Conservation (phyloP, 2,329 filamentous ascomycete species). For the Nigrospora sphaerica region DNA sequence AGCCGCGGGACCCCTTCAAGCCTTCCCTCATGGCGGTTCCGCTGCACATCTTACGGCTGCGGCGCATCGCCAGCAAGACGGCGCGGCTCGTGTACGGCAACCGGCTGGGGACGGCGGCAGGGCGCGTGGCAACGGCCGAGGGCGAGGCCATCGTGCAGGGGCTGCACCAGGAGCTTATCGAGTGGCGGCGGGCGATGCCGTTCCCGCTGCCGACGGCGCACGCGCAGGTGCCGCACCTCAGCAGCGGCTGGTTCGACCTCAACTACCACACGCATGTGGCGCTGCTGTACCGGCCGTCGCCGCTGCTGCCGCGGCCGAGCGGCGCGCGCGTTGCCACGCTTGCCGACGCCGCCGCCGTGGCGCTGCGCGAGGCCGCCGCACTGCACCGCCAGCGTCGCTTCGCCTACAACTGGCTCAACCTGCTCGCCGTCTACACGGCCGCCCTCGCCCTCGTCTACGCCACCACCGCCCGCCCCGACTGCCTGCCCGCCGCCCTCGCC, state of each 20-base stretch:
- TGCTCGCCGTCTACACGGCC: slow-evolving; percentile 32
- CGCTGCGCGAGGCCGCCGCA: slow-evolving; percentile 31
- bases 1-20: too few species aligned
- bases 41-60: too few species aligned
- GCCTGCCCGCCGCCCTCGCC: slow-evolving; percentile 14
- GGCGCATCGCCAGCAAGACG: too few species aligned
- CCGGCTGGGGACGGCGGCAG: too few species aligned
- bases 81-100: too few species aligned
- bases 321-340: slow-evolving; percentile 26
- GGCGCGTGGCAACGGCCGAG: slow-evolving; percentile 18
- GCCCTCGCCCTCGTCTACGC: slow-evolving; percentile 35
- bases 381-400: slow-evolving; percentile 30
- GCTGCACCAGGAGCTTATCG: slow-evolving; percentile 32
- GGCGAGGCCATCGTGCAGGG: slow-evolving; percentile 23
- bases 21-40: too few species aligned
- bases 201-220: slow-evolving; percentile 32
- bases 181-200: slow-evolving; percentile 36
- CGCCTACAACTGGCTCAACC: slow-evolving; percentile 33
- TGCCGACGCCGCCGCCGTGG: slow-evolving; percentile 30
- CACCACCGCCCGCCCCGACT: slow-evolving; percentile 29
- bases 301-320: slow-evolving; percentile 29
- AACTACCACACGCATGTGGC: slow-evolving; percentile 39
- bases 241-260: slow-evolving; percentile 36
- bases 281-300: slow-evolving; percentile 36
- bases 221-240: slow-evolving; percentile 33